A percentile compares a stretch with the other conserved stretches of the same genome.
These are phyloP conservation scores for Pelargonium fulgidum DNA, from an alignment of 441 rosid species.

Conservation along the genomic window DNA sequence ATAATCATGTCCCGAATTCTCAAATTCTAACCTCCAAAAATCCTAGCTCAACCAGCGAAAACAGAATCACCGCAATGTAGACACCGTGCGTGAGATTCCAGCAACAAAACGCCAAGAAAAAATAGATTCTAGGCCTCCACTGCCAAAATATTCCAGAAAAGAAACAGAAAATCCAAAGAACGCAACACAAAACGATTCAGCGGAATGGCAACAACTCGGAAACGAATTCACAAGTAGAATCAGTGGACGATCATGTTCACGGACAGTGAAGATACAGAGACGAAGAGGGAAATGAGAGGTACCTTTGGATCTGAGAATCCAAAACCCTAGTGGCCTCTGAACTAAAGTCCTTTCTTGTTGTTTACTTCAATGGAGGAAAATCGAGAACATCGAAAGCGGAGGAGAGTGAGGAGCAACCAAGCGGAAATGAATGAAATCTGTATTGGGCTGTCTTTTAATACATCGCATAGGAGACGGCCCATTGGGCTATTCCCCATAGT, in stretches of 20 bases:
- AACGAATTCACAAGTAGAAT: neutral
- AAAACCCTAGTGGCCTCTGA: constrained; percentile 6
- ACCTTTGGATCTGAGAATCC: neutral
- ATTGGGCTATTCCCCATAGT: too few species aligned
- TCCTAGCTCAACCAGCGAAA: neutral
- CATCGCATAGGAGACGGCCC: too few species aligned
- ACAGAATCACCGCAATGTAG: neutral
- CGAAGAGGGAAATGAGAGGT: constrained; percentile 5
- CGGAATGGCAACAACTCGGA: neutral
- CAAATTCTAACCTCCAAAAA: neutral
- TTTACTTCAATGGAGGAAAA: constrained; percentile 4
- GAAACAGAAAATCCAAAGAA: constrained; percentile 3
- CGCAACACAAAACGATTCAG: neutral
- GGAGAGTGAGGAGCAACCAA: neutral
- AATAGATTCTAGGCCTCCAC: neutral
- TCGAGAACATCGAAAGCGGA: constrained; percentile 9
- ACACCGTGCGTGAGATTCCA: neutral
- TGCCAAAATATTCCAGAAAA: neutral
- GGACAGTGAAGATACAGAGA: neutral
- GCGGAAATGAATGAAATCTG: too few species aligned
- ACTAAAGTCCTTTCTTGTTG: neutral
- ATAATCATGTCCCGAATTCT: neutral
- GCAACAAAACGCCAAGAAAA: neutral
- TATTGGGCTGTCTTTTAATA: too few species aligned
- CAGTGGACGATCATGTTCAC: constrained; percentile 1